Base-by-base conservation (phyloP, 495 filamentous ascomycete genomes). In the Trichoderma orchidacearum region DNA sequence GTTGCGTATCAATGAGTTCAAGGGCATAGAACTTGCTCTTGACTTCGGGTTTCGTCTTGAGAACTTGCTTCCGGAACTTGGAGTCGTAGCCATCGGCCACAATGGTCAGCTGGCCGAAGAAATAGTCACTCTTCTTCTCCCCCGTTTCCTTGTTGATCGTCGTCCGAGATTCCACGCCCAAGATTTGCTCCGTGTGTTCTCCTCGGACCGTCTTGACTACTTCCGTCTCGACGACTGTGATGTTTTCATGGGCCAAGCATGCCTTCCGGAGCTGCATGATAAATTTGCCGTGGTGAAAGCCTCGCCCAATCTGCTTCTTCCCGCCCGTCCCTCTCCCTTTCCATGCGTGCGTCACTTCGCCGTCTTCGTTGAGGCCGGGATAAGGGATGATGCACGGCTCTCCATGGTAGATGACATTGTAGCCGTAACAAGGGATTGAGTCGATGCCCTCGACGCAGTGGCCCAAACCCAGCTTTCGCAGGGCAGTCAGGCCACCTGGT, bases 11-110 rank as follows among this genome's bases (percentile, higher is more conserved):
- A 63, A 90, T 86, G 28, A 98, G 78, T 66, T 98, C 93, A 25
- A 98, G 77, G 7, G 83, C 93, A 74, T 84, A 95, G 75, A 98
- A 98, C 70, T 89, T 89, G 56, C 81, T 87, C 52, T 80, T 80
- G 17, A 86, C 80, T 59, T 85, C 70, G 18, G 93, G 89, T 1
- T 78, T 70, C 36, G 80, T 73, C n/a, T 71, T 66, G 63, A 90
- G 82, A 65, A 87, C 80, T 57, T 82, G 73, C 68, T 95, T 93
- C 56, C 93, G 84, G 76, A 97, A 96, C 64, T 87, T 92, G 56
- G 89, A 94, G 58, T 83, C 85, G 69, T 97, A 97, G 58, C 93
- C 93, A 72, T 98, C 92, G 18, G 90, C 88, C 48, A 93, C 79
- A 59, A 97, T 84, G 21, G 90, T 97, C 38, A 97, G 79, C 53